phyloP scores from a whole-genome alignment of 2,329 filamentous ascomycete species.

The Penicillium digitatum region DNA sequence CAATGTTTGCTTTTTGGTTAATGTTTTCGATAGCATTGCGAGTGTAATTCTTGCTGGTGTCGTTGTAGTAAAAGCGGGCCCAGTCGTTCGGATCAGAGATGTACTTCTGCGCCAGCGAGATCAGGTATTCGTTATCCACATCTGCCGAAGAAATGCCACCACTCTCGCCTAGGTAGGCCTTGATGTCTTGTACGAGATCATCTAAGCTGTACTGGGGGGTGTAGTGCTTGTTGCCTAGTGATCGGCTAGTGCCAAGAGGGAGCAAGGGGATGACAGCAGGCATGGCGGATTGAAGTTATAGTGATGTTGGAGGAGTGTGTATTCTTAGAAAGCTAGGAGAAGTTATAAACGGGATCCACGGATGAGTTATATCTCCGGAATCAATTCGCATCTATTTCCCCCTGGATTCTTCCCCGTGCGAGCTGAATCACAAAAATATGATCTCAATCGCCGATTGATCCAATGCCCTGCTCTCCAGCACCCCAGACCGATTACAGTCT shows the following conservation, averaged over 20 bases:
- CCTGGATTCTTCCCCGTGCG: background rate
- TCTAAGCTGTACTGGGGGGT: conserved; percentile 23
- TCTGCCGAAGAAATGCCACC: conserved; percentile 27
- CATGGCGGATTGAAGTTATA: conserved; percentile 8
- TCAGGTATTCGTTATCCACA: conserved; percentile 26
- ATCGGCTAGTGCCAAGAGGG: conserved; percentile 10
- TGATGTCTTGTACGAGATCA: conserved; percentile 28
- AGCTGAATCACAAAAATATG: conserved; percentile 1
- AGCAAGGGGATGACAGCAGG: conserved; percentile 13
- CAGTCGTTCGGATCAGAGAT: conserved; percentile 28
- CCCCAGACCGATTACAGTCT: conserved; percentile 2
- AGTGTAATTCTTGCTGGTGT: conserved; percentile 33
- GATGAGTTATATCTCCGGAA: background rate
- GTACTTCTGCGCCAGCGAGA: conserved; percentile 28
- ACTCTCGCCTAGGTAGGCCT: conserved; percentile 25
- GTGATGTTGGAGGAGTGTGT: background rate
- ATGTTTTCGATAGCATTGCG: conserved; percentile 34
- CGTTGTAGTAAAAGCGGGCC: conserved; percentile 29
- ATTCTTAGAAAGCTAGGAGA: background rate
- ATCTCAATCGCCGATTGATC: conserved; percentile 20
- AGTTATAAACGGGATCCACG: background rate
- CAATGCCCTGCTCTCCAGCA: conserved; percentile 3
- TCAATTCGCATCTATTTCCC: background rate
- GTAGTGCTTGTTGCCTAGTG: conserved; percentile 17
- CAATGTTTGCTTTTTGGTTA: conserved; percentile 33